Evolutionary conservation across 352 stramenopile genomes (phyloP), one percentile per base, ranked within the genome.

Genomic region (Globisporangium acanthophoron): DNA sequence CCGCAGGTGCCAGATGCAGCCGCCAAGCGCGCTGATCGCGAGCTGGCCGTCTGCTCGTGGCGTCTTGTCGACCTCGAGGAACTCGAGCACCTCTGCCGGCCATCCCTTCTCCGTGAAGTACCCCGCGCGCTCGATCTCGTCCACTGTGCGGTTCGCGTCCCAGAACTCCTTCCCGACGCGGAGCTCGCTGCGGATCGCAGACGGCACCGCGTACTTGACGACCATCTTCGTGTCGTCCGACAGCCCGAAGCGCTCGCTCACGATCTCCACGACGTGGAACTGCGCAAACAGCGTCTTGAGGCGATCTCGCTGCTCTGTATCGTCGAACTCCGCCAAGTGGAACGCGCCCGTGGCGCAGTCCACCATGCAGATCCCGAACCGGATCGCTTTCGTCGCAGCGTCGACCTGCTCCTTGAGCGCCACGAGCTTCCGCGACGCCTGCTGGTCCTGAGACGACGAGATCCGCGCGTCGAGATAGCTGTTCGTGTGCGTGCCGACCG

Each of bases 311-410:
- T 99, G 88, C 33, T 93, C 76, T 57, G 98, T 96, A 74, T 99
- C 97, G 13, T 96, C 86, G 82, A 99, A 99, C 65, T 99, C 92
- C 5, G 96, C 94, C 3, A 99, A 52, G 40, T 96, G 96, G 45
- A 99, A 94, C 2, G 78, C 84, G 3, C 88, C 94, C 2, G 89
- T 97, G 3, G 94, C 79, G 29, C 91, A 96, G 74, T 99, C 96
- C 5, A 98, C 85, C 53, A 98, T 79, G 41, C 90, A 98, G 27
- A 99, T 79, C 43, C 97, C 97, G 66, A 98, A 98, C 4, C 81
- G 79, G 15, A 88, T 61, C 7, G 56, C 69, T 58, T 74, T 85
- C 7, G 65, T 60, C 18, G 24, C 24, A n/a, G 52, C 27, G 21
- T 66, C 59, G 4, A 58, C 4, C 5, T 61, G n/a, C 62, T 92